These are phyloP conservation scores for Capronia epimyces DNA, from an alignment of 2,329 filamentous ascomycete species.

Conservation along the genomic window DNA sequence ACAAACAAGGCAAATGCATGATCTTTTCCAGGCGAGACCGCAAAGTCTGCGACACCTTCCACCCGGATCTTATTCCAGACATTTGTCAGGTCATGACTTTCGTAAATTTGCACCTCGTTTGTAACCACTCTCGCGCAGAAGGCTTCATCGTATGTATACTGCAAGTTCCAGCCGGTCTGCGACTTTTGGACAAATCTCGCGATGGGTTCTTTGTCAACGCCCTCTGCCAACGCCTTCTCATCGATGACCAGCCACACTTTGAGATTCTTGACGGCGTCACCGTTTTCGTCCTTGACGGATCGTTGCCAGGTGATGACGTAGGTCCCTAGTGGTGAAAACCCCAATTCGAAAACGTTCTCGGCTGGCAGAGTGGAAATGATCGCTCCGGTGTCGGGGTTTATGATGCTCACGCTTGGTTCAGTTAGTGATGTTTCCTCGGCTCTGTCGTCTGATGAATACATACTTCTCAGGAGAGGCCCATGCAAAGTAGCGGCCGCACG, in stretches of 20 bases:
- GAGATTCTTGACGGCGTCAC: slow-evolving; percentile 90
- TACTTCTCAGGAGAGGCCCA: slow-evolving; percentile 80
- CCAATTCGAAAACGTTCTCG: slow-evolving; percentile 84
- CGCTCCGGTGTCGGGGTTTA: slow-evolving; percentile 72
- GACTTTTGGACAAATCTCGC: slow-evolving; percentile 93
- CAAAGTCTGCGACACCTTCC: slow-evolving; percentile 85
- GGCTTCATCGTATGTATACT: slow-evolving; percentile 90
- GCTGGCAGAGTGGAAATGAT: slow-evolving; percentile 69
- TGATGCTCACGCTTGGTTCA: slow-evolving; percentile 64
- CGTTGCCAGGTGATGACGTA: slow-evolving; percentile 97
- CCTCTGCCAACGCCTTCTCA: slow-evolving; percentile 53
- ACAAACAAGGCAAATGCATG: slow-evolving; percentile 92
- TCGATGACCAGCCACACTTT: slow-evolving; percentile 91
- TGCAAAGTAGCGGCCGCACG: slow-evolving; percentile 91
- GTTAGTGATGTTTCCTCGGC: neutral
- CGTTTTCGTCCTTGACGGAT: slow-evolving; percentile 83
- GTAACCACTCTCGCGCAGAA: slow-evolving; percentile 90
- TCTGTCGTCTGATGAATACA: slow-evolving; percentile 1
- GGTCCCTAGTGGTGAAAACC: slow-evolving; percentile 86
- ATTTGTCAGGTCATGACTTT: slow-evolving; percentile 74
- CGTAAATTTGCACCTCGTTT: slow-evolving; percentile 96
- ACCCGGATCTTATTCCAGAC: slow-evolving; percentile 95
- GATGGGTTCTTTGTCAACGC: slow-evolving; percentile 64
- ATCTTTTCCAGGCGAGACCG: slow-evolving; percentile 80
- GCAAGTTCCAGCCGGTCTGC: slow-evolving; percentile 92